Evolutionary conservation across 352 stramenopile genomes (phyloP).

Genomic region (Elongisporangium undulatum): DNA sequence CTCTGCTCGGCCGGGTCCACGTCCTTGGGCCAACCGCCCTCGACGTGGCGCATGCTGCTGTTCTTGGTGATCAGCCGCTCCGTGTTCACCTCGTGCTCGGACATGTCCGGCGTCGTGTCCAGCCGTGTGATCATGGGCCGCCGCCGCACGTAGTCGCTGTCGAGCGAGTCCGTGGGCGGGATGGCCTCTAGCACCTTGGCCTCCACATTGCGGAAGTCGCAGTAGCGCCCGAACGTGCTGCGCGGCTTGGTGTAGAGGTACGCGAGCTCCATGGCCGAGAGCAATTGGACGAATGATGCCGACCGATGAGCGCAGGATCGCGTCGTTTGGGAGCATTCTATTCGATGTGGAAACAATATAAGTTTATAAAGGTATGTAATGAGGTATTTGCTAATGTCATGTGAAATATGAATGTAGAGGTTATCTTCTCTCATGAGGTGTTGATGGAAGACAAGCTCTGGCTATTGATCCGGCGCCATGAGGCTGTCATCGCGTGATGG

Average conservation of each 20-base stretch:
- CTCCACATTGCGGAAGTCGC: conserved; percentile 89
- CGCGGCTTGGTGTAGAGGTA: conserved; percentile 91
- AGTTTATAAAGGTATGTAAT: not conserved
- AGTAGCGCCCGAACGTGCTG: conserved; percentile 91
- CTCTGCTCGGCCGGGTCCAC: conserved; percentile 95
- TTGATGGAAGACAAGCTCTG: not conserved
- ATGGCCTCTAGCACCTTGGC: conserved; percentile 90
- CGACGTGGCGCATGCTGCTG: conserved; percentile 93
- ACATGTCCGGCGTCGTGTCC: conserved; percentile 91
- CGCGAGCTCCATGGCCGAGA: conserved; percentile 75
- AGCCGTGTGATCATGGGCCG: conserved; percentile 84
- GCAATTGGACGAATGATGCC: not conserved
- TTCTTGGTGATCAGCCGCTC: conserved; percentile 91
- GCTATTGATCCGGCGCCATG: not conserved
- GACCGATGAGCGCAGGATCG: conserved; percentile 12
- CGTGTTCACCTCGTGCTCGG: conserved; percentile 93
- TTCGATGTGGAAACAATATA: not conserved
- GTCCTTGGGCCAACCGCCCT: conserved; percentile 97
- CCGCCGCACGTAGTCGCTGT: conserved; percentile 87
- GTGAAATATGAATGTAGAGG: conserved; percentile 1
- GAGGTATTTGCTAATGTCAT: no score
- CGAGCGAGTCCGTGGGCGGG: conserved; percentile 74
- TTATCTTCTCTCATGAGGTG: not conserved
- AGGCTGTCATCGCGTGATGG: no score
- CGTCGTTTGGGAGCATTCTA: conserved; percentile 17